Evolutionary conservation across 805 yeast species (phyloP).

Genomic region (Schizosaccharomyces octosporus): DNA sequence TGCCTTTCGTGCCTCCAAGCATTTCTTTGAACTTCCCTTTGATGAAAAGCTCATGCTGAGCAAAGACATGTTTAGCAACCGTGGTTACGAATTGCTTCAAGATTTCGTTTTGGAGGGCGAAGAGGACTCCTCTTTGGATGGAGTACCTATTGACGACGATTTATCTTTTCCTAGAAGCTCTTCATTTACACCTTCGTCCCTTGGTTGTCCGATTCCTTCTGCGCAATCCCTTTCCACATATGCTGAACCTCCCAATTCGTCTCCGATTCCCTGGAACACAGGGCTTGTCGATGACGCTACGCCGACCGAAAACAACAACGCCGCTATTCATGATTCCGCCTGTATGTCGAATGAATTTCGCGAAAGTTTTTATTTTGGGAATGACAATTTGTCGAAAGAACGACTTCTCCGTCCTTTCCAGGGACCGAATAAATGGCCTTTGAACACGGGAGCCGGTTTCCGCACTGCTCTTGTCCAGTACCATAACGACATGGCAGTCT

Average conservation of each 20-base stretch:
- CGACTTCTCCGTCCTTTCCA: background rate
- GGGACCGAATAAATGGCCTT: conserved; percentile 1
- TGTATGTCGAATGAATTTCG: background rate
- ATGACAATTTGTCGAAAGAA: background rate
- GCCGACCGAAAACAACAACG: background rate
- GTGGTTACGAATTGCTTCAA: conserved; percentile 1
- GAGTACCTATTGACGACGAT: background rate
- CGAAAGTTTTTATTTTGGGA: conserved; percentile 1
- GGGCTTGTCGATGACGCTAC: background rate
- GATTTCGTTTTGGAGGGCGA: background rate
- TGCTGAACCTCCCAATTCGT: background rate
- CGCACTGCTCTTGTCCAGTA: background rate
- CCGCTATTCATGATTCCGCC: background rate
- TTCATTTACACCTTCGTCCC: background rate
- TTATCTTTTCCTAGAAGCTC: background rate
- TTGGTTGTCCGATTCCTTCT: background rate
- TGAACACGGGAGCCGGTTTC: background rate
- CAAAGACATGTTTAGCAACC: conserved; percentile 1
- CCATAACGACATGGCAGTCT: background rate
- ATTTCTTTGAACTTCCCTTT: background rate
- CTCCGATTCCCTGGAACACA: background rate
- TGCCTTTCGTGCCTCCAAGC: background rate
- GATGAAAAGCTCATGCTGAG: background rate
- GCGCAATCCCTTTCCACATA: background rate
- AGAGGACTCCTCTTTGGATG: background rate